A percentile compares a stretch with the other conserved stretches of the same genome.
Conservation (phyloP, 2,329 filamentous ascomycete genomes). For the Xylaria digitata region DNA sequence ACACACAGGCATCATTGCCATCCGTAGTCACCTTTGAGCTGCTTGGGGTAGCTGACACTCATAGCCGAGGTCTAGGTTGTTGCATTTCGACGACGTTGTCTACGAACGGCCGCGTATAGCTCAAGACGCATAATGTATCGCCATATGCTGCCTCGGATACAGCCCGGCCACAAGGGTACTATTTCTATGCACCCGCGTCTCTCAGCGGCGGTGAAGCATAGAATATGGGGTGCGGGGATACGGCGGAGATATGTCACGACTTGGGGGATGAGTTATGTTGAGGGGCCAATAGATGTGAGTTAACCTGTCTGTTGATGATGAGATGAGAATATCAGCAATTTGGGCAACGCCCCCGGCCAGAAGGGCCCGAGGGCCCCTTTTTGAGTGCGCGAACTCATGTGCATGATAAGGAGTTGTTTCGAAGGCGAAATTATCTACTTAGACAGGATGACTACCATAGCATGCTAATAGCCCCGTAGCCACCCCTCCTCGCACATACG, state of each 20-base stretch:
- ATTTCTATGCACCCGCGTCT: not conserved
- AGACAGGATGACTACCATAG: not conserved
- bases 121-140: constrained; percentile 5
- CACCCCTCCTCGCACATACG: constrained; percentile 73
- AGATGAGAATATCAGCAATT: not conserved
- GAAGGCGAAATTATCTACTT: not conserved
- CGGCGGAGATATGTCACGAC: constrained; percentile 42
- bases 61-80: not conserved
- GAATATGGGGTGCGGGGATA: constrained; percentile 3
- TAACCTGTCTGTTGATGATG: not conserved
- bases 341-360: not conserved
- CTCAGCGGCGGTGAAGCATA: not conserved
- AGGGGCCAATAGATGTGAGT: constrained; percentile 51
- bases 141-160: constrained; percentile 10
- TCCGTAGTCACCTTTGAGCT: not conserved
- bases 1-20: not conserved
- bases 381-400: not conserved
- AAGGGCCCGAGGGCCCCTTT: not conserved
- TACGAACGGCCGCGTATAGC: not conserved
- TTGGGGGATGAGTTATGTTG: constrained; percentile 49
- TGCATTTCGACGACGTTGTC: not conserved
- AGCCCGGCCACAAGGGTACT: constrained; percentile 14
- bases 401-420: constrained; percentile 6
- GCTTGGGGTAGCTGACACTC: not conserved
- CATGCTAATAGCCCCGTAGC: constrained; percentile 58